Base-by-base conservation (phyloP, 768 basidiomycete species). In the Calocybe gangraenosa region DNA sequence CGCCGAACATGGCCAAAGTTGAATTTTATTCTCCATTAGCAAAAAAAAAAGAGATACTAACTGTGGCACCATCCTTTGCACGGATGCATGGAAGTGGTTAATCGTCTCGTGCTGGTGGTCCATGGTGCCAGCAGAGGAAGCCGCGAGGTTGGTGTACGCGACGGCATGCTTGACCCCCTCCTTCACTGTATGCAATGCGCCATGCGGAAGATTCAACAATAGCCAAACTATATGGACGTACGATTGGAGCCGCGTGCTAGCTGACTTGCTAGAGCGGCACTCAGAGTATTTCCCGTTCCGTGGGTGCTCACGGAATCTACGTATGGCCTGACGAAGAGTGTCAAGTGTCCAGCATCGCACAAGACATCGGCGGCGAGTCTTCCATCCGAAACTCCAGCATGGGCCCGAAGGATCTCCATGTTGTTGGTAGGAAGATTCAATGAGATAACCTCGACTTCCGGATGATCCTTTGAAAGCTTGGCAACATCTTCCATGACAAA, bases 251-350 rank as follows among this genome's bases (percentile, higher is more conserved):
- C 81, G 36, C 66, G 68, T 2, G 78, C 84, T 13, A 93, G 66
- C 4, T 71, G 71, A 44, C 80, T 81, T 2, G 84, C 83, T 14
- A 95, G 74, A 0, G 91, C 88, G 0, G 92, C 82, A 37, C 82
- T 84, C n/a, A 96, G 69, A 0, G 93, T 96, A 60, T 92, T 96
- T 1, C 92, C 93, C 0, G 93, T 96, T 1, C 93, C 93, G 58
- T 95, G 93, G 0, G 92, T 96, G 52, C 73, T 89, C 25, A 65
- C 74, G 5, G 87, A 81, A 11, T 82, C 68, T 17, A 91, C 65
- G 11, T 77, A 67, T 1, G 85, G 82, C 6, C 79, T 73, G 15
- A 78, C 69, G 48, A 81, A 84, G 14, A 89, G 41, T 1, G 76
- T 76, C 23, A 64, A 64, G 3, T 54, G 52, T 59, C 36, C 53